phyloP scores from a whole-genome alignment of 768 basidiomycete species.

The Podaxis sp. region DNA sequence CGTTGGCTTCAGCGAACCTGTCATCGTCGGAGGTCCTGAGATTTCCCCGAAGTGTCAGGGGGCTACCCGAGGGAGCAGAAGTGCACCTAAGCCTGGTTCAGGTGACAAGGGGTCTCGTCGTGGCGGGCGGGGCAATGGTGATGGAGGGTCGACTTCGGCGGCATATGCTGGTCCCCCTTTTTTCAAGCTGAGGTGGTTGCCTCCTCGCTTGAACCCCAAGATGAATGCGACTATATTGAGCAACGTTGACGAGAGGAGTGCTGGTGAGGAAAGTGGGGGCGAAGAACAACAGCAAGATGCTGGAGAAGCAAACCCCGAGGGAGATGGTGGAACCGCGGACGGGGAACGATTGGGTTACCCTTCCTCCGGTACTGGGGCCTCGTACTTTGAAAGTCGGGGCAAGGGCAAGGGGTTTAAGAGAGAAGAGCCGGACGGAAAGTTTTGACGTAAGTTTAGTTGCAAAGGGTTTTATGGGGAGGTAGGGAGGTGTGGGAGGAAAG shows the following conservation, averaged over 20 bases:
- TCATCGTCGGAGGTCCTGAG: conserved; percentile 17
- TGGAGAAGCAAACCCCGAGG: background rate
- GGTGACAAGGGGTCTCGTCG: background rate
- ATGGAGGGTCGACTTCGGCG: background rate
- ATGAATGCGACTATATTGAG: conserved; percentile 22
- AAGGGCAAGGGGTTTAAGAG: too few relatives aligned
- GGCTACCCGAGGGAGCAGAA: background rate
- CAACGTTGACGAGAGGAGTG: conserved; percentile 14
- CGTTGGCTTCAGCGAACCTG: conserved; percentile 36
- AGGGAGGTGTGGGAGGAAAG: background rate
- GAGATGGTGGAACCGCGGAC: too few relatives aligned
- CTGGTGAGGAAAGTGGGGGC: conserved; percentile 4
- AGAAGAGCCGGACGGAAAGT: background rate
- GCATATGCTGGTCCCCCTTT: conserved; percentile 10
- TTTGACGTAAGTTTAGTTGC: too few relatives aligned
- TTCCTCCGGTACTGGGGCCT: background rate
- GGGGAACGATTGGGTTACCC: background rate
- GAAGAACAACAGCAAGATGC: background rate
- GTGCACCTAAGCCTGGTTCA: background rate
- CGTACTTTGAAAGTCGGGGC: too few relatives aligned
- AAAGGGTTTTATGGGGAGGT: background rate
- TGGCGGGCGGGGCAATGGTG: background rate
- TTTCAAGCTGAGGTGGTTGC: conserved; percentile 38
- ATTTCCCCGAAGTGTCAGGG: background rate
- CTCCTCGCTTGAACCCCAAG: conserved; percentile 29